Percentiles rank a stretch among this genome's conserved stretches.
These are phyloP conservation scores for Penicillium coprophilum DNA, from an alignment of 495 filamentous ascomycete species.

Conservation along the genomic window DNA sequence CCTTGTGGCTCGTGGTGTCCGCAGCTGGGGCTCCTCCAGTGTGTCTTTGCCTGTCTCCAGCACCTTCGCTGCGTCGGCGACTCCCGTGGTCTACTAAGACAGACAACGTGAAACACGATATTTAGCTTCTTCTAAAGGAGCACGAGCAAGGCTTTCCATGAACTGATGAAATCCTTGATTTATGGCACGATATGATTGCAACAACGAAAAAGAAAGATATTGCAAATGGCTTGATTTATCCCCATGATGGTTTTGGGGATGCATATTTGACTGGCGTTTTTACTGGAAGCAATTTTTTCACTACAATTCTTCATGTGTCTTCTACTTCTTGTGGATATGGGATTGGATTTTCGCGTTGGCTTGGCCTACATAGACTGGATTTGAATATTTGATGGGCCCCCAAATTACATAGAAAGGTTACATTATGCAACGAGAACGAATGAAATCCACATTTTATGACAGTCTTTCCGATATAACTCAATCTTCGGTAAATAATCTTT, in stretches of 20 bases:
- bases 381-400: slow-evolving; percentile 8
- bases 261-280: slow-evolving; percentile 22
- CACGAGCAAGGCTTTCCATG: slow-evolving; percentile 6
- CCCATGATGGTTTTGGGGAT: slow-evolving; percentile 1
- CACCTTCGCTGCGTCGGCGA: slow-evolving; percentile 13
- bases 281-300: slow-evolving; percentile 1
- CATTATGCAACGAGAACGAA: not conserved
- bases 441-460: slow-evolving; percentile 9
- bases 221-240: slow-evolving; percentile 10
- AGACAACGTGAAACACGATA: not conserved
- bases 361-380: slow-evolving; percentile 19
- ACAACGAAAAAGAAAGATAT: slow-evolving; percentile 4
- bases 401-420: slow-evolving; percentile 13
- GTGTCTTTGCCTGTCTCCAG: slow-evolving; percentile 12
- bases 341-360: slow-evolving; percentile 9
- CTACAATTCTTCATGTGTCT: slow-evolving; percentile 20
- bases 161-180: slow-evolving; percentile 11
- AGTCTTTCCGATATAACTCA: not conserved
- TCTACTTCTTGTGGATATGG: slow-evolving; percentile 15
- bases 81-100: slow-evolving; percentile 13
- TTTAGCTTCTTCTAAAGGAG: not conserved
- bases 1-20: slow-evolving; percentile 2
- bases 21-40: slow-evolving; percentile 16
- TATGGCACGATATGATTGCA: slow-evolving; percentile 14
- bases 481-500: not conserved